Evolutionary conservation across 163 green algal genomes (phyloP), one percentile per base, ranked within the genome.

Genomic region (Prototheca stagnorum): DNA sequence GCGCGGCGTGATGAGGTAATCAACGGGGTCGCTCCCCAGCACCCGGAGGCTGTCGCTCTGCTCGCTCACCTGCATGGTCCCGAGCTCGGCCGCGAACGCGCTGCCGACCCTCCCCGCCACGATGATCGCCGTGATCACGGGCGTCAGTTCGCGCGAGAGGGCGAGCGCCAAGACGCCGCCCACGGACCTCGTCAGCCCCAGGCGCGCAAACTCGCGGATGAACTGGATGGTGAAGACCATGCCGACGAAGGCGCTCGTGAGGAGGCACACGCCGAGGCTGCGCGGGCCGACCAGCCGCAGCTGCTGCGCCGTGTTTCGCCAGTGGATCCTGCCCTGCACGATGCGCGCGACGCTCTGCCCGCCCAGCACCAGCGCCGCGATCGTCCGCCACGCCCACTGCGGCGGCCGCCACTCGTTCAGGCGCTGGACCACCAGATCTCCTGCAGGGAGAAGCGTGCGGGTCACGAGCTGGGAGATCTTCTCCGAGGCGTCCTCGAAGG

Each of bases 211-310:
- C 64, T 99, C 90, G 4, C 87, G 39, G 25, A 67, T 63, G 39
- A 62, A 64, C 58, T 98, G 89, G 53, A 99, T 99, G 17, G 90
- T 99, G 71, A 99, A 99, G 1, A 97, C 90, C 90, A 99, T 98
- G 58, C 90, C 90, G n/a, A 99, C 82, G 66, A 99, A 99, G 16
- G 72, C 78, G 1, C 84, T 71, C 5, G 90, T 99, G 2, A 99
- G 73, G 52, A 99, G 62, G n/a, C 77, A 74, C 1, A 99, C 90
- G 2, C 86, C 85, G 22, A 99, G 68, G 2, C 86, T 95, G 34
- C 65, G 59, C 5, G 90, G 90, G 1, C 90, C 90, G 21, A 99
- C 85, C 7, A 90, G 63, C 57, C 82, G 74, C 24, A 99, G 72
- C 75, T 99, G 90, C 57, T 94, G 74, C 11, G 80, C 34, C 1